These are phyloP conservation scores for Colletotrichum chlorophyti DNA, from an alignment of 2,329 filamentous ascomycete species.

Conservation along the genomic window DNA sequence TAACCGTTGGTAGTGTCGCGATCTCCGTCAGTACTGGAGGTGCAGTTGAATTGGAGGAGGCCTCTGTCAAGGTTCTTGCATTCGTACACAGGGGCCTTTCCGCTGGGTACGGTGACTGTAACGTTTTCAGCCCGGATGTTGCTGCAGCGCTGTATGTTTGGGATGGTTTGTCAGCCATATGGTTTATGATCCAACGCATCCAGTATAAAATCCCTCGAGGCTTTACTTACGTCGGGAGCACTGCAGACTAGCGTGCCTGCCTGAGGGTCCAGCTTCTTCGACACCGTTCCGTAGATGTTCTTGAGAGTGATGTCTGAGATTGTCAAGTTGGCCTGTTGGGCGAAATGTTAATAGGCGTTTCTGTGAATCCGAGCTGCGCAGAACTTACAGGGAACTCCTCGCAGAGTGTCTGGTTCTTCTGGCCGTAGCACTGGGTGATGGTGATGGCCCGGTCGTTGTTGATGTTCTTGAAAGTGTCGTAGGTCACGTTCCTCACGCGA, in stretches of 20 bases:
- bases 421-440: slow-evolving; percentile 66
- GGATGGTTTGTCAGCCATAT: too few relatives aligned
- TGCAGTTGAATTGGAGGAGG: slow-evolving; percentile 19
- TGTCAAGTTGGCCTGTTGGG: slow-evolving; percentile 28
- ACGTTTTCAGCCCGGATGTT: slow-evolving; percentile 57
- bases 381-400: slow-evolving; percentile 38
- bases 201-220: too few relatives aligned
- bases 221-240: slow-evolving; percentile 36
- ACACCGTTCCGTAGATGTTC: slow-evolving; percentile 37
- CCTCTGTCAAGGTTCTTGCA: slow-evolving; percentile 47
- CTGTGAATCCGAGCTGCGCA: not conserved
- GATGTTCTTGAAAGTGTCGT: slow-evolving; percentile 61
- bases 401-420: slow-evolving; percentile 37
- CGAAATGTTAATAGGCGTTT: not conserved
- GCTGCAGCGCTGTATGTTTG: slow-evolving; percentile 36
- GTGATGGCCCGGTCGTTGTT: slow-evolving; percentile 69
- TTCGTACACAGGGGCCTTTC: slow-evolving; percentile 46
- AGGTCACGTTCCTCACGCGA: slow-evolving; percentile 66
- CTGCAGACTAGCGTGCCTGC: slow-evolving; percentile 39
- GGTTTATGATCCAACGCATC: too few relatives aligned
- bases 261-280: slow-evolving; percentile 36
- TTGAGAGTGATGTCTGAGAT: slow-evolving; percentile 37
- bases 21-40: not conserved
- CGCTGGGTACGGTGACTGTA: slow-evolving; percentile 53
- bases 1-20: not conserved